Evolutionary conservation across 208 protist species (phyloP).

Genomic region (Trypanosoma melophagium): DNA sequence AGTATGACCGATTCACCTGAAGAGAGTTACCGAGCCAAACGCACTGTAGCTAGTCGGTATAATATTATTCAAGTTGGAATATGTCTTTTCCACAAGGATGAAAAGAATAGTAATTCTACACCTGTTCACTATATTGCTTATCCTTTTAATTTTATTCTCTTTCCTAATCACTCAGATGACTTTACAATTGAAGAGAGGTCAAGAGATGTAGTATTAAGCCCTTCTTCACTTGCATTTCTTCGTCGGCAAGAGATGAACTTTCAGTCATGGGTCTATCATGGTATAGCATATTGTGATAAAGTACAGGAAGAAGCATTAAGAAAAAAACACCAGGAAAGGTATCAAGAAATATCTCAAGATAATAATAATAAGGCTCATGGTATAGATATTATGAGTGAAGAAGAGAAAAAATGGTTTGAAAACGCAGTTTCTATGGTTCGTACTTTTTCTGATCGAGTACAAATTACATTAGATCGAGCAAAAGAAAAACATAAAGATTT

Average conservation of each 20-base stretch:
- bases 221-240: conserved; percentile 65
- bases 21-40: conserved; percentile 65
- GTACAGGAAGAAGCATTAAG: conserved; percentile 35
- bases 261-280: conserved; percentile 73
- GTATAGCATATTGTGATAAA: conserved; percentile 54
- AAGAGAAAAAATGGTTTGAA: conserved; percentile 50
- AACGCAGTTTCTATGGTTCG: conserved; percentile 28
- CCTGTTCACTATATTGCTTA: conserved; percentile 40
- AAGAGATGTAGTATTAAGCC: conserved; percentile 56
- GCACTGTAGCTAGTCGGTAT: conserved; percentile 60
- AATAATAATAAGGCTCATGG: conserved; percentile 2
- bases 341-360: conserved; percentile 14
- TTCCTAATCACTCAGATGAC: conserved; percentile 57
- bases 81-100: conserved; percentile 67
- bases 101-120: conserved; percentile 6
- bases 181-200: conserved; percentile 28
- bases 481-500: conserved; percentile 6
- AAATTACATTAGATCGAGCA: conserved; percentile 24
- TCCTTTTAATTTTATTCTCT: conserved; percentile 80
- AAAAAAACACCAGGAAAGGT: conserved; percentile 24
- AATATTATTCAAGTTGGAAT: conserved; percentile 84
- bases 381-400: conserved; percentile 41
- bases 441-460: conserved; percentile 32
- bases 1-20: conserved; percentile 55
- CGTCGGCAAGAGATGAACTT: conserved; percentile 80